phyloP scores from a whole-genome alignment of 345 rosid genomes.

The Salix koriyanagi region DNA sequence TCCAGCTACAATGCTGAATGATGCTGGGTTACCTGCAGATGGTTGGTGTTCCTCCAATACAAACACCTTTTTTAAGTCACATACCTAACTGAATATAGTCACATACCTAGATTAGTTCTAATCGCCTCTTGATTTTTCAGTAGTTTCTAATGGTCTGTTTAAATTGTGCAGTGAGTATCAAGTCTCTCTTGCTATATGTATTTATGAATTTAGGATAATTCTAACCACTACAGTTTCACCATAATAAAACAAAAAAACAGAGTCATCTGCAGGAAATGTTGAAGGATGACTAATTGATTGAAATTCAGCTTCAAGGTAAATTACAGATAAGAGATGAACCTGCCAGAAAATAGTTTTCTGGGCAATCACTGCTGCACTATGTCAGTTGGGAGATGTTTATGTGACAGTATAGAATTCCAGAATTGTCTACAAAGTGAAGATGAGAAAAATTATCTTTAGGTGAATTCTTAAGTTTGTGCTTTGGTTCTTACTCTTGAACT shows the following conservation, averaged over 20 bases:
- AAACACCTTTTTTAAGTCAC: neutral
- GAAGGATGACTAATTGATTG: neutral
- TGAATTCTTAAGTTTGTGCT: neutral
- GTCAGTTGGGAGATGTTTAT: too few relatives aligned
- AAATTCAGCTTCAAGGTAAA: neutral
- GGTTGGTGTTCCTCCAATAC: conserved; percentile 36
- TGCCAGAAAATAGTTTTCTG: too few relatives aligned
- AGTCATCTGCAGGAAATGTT: neutral
- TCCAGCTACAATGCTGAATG: conserved; percentile 38
- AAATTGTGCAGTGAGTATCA: neutral
- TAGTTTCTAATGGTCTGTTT: neutral
- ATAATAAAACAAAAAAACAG: neutral
- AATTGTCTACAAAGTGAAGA: neutral
- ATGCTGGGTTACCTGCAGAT: conserved; percentile 36
- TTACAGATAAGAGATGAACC: too few relatives aligned
- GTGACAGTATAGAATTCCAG: too few relatives aligned
- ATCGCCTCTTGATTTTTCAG: neutral
- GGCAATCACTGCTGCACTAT: too few relatives aligned
- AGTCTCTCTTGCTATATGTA: neutral
- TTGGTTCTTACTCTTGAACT: neutral
- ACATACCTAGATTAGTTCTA: neutral
- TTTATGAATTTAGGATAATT: neutral
- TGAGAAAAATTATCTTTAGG: neutral
- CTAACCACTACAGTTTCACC: neutral
- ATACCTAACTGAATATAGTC: neutral